Conservation (phyloP, 805 yeast genomes). For the Pichia thaimueangensis region DNA sequence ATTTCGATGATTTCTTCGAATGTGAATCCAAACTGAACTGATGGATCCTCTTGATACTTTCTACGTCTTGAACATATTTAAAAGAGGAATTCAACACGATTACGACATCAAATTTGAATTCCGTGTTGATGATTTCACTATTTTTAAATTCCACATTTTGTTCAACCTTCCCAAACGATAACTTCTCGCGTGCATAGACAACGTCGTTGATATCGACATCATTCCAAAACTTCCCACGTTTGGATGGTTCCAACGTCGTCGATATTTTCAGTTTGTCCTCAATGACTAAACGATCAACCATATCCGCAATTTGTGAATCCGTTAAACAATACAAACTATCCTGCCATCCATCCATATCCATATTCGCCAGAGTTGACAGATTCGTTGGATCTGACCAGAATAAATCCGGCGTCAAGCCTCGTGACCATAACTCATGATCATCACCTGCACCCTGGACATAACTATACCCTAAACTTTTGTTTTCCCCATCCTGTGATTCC, state of each 20-base stretch:
- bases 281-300: conserved; percentile 6
- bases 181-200: conserved; percentile 9
- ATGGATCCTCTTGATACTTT: conserved; percentile 16
- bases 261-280: neutral
- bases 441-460: conserved; percentile 95
- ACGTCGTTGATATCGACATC: conserved; percentile 7
- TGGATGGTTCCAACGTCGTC: neutral
- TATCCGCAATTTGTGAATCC: neutral
- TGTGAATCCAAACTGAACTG: conserved; percentile 19
- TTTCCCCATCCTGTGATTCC: conserved; percentile 53
- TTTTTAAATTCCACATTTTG: conserved; percentile 1
- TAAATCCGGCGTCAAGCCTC: conserved; percentile 42
- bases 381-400: conserved; percentile 44
- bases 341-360: neutral
- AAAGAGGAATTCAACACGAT: conserved; percentile 17
- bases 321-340: neutral
- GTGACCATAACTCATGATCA: conserved; percentile 85
- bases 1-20: conserved; percentile 63
- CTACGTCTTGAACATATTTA: neutral
- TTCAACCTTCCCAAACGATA: conserved; percentile 23
- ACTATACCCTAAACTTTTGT: conserved; percentile 38
- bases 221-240: conserved; percentile 1
- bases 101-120: conserved; percentile 23
- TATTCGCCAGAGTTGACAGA: neutral
- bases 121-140: neutral